These are phyloP conservation scores for Medicago truncatula DNA, from an alignment of 306 rosid species.

Conservation along the genomic window MtrunA17r5.0-ANR NC_053048.1:11384001-11384500, in stretches of 20 bases:
- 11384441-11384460: not conserved
- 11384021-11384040: constrained; percentile 2
- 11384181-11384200: constrained; percentile 98
- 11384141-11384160: constrained; percentile 77
- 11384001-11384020: constrained; percentile 31
- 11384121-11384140: constrained; percentile 36
- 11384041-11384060: constrained; percentile 12
- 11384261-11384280: constrained; percentile 97
- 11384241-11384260: constrained; percentile 94
- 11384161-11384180: constrained; percentile 95
- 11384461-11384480: constrained; percentile 26
- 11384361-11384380: not conserved
- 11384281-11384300: constrained; percentile 43
- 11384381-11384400: not conserved
- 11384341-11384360: not conserved
- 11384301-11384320: constrained; percentile 36
- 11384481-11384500: constrained; percentile 22
- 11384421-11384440: not conserved
- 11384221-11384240: constrained; percentile 91
- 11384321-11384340: not conserved
- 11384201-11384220: constrained; percentile 95
- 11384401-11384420: constrained; percentile 6
- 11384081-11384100: constrained; percentile 30
- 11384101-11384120: constrained; percentile 36
- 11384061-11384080: constrained; percentile 13